A percentile compares a stretch with the other conserved stretches of the same genome.
These are phyloP conservation scores for Pichia inconspicua DNA, from an alignment of 1,139 yeast genomes.

Conservation along the genomic window DNA sequence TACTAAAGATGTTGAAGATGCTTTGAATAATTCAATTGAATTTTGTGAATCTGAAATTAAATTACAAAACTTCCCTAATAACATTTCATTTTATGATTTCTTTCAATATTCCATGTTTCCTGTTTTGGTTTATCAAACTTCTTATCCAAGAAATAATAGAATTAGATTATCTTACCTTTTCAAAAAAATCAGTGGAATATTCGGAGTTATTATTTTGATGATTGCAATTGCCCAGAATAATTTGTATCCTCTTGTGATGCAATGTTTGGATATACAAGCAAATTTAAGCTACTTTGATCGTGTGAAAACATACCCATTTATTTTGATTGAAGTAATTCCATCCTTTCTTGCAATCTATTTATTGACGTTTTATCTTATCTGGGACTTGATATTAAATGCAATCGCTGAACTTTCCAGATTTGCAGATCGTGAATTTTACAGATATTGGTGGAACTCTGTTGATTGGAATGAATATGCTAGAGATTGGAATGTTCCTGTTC, in stretches of 20 bases:
- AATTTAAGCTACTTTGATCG: constrained; percentile 39
- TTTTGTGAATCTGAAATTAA: constrained; percentile 60
- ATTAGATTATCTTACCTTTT: constrained; percentile 66
- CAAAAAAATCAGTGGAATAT: constrained; percentile 69
- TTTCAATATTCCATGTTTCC: constrained; percentile 84
- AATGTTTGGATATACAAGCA: constrained; percentile 45
- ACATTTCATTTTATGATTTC: constrained; percentile 58
- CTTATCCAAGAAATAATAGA: constrained; percentile 65
- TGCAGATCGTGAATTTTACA: constrained; percentile 89
- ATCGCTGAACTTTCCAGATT: constrained; percentile 80
- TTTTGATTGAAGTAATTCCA: constrained; percentile 71
- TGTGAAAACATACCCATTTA: constrained; percentile 45
- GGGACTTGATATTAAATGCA: constrained; percentile 88
- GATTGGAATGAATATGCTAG: constrained; percentile 93
- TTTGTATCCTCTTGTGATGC: constrained; percentile 67
- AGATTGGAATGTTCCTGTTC: constrained; percentile 96
- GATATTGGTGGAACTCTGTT: constrained; percentile 96
- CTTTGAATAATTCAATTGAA: constrained; percentile 41
- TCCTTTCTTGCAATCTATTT: constrained; percentile 70
- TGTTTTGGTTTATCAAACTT: constrained; percentile 73
- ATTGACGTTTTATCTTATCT: constrained; percentile 76
- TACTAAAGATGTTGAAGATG: constrained; percentile 27
- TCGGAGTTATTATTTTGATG: constrained; percentile 83
- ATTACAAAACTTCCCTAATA: constrained; percentile 60
- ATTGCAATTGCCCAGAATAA: constrained; percentile 70